phyloP scores from a whole-genome alignment of 1,139 yeast genomes.

The Geotrichum phurueaensis region DNA sequence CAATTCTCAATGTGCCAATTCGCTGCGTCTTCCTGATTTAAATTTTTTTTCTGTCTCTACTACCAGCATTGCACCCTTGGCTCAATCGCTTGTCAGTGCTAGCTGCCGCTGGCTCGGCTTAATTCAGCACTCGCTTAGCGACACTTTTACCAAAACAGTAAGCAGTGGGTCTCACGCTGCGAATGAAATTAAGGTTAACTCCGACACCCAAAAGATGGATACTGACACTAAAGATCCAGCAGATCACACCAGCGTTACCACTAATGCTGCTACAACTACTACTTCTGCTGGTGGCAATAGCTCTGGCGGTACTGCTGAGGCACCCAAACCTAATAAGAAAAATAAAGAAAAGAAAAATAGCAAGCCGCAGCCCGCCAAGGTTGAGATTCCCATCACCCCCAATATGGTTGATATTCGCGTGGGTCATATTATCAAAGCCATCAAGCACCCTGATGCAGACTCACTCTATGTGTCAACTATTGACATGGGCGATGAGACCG shows the following conservation, averaged over 20 bases:
- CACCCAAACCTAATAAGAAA: slow-evolving; percentile 39
- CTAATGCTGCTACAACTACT: slow-evolving; percentile 15
- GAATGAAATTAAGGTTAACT: slow-evolving; percentile 57
- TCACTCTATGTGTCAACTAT: slow-evolving; percentile 92
- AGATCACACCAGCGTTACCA: slow-evolving; percentile 21
- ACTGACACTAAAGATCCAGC: slow-evolving; percentile 19
- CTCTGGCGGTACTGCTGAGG: slow-evolving; percentile 32
- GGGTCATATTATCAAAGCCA: slow-evolving; percentile 93
- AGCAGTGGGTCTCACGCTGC: slow-evolving; percentile 60
- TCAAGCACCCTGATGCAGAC: slow-evolving; percentile 97
- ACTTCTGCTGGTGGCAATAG: slow-evolving; percentile 19
- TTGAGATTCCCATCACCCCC: slow-evolving; percentile 64
- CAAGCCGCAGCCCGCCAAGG: slow-evolving; percentile 41
- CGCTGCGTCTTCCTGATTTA: neutral
- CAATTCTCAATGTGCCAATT: neutral
- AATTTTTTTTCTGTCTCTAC: neutral
- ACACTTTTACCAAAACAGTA: slow-evolving; percentile 28
- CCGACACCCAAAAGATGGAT: slow-evolving; percentile 37
- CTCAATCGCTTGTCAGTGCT: slow-evolving; percentile 60
- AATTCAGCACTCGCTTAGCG: slow-evolving; percentile 56
- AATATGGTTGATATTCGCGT: slow-evolving; percentile 87
- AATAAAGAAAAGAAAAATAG: slow-evolving; percentile 56
- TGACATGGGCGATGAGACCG: slow-evolving; percentile 91
- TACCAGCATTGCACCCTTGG: slow-evolving; percentile 51
- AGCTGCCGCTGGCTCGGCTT: slow-evolving; percentile 86